phyloP scores from a whole-genome alignment of 768 basidiomycete genomes.

The Mycena albidolilacea region DNA sequence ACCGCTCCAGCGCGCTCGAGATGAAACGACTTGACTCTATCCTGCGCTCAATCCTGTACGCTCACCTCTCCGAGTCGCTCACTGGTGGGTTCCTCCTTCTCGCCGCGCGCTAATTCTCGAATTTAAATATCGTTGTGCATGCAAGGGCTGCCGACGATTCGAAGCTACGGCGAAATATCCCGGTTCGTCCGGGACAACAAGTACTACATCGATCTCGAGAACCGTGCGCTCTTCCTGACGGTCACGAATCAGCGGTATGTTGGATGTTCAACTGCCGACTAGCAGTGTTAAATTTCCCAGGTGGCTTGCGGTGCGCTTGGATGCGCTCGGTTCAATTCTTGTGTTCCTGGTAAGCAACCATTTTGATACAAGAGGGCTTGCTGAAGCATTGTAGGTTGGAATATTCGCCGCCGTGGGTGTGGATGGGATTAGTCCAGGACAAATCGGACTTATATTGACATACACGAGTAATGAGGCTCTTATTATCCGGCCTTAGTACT shows the following conservation, averaged over 20 bases:
- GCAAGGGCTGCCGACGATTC: conserved; percentile 72
- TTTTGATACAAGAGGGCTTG: too few species aligned
- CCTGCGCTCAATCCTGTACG: not conserved
- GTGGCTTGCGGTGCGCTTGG: conserved; percentile 78
- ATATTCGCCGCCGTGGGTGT: conserved; percentile 72
- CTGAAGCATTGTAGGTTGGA: conserved; percentile 61
- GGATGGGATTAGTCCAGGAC: conserved; percentile 71
- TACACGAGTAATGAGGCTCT: conserved; percentile 65
- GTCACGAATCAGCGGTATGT: conserved; percentile 74
- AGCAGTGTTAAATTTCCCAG: conserved; percentile 43
- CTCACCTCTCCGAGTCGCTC: not conserved
- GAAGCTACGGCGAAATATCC: conserved; percentile 76
- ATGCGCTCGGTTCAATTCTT: conserved; percentile 75
- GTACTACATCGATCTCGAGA: conserved; percentile 80
- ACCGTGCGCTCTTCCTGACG: conserved; percentile 77
- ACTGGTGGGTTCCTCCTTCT: conserved; percentile 45
- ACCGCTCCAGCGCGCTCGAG: conserved; percentile 72
- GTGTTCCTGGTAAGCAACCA: conserved; percentile 53
- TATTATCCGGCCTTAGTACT: not conserved
- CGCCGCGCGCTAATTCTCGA: too few species aligned
- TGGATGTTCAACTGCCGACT: not conserved
- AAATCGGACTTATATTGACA: conserved; percentile 81
- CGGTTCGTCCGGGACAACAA: conserved; percentile 78
- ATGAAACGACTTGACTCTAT: not conserved
- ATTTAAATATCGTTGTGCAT: not conserved